Evolutionary conservation across 331 rosid species (phyloP), one percentile per base, ranked within the genome.

Genomic region (Rosa hybrid): DNA sequence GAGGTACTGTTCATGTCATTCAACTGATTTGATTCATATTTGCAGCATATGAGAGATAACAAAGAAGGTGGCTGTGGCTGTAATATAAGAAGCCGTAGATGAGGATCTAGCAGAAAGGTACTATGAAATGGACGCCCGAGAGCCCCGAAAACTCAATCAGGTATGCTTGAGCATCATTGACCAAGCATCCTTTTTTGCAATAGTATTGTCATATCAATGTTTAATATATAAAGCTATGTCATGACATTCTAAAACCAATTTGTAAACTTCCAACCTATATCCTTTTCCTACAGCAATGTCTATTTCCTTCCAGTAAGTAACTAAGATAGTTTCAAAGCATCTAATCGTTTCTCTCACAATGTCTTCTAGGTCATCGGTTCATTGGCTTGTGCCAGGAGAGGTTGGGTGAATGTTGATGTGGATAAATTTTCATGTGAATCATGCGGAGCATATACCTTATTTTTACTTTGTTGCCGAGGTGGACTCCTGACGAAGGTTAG

Each of bases 31-130:
- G 77, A 46, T 81, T 72, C 65, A 51, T 80, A 44, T 85, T 81
- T 85, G 84, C 93, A 96, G 99, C 80, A 96, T 96, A 78, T 89
- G 98, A 78, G 97, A 93, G 84, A 96, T 96, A 75, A 96, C 99
- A 8, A 86, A 89, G 92, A 86, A 83, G 90, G 91, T 96, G 68
- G 98, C 99, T 46, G 87, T 97, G 42, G 97, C 99, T 83, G 97
- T 96, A 80, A 82, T 96, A 80, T 85, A 86, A 82, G 99, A 96
- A 87, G 97, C 99, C 48, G 65, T 96, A 75, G 92, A 81, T 73
- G 99, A 96, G 87, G 97, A 93, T 81, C 90, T 93, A 75, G 99
- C 88, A 0, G 99, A 93, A 88, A 97, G 99, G 62, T 83, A 91
- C 80, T 92, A 91, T 8, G 91, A 74, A 65, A 88, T 96, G 86